Conservation (phyloP, 805 yeast species). For the Wickerhamomyces tratensis region DNA sequence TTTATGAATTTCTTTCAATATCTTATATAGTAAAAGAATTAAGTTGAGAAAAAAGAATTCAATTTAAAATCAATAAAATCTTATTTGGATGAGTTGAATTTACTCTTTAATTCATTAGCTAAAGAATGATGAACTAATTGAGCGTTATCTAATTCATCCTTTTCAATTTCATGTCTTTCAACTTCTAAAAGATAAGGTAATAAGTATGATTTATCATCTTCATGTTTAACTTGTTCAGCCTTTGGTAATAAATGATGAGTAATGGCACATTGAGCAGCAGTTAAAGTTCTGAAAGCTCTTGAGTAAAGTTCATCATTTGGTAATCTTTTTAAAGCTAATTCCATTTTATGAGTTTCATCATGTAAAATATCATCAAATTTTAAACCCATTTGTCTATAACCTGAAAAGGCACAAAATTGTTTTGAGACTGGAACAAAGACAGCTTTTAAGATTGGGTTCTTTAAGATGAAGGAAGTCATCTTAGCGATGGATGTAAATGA, state of each 20-base stretch:
- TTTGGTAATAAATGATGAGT: constrained; percentile 81
- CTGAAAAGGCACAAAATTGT: constrained; percentile 63
- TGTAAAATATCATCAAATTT: constrained; percentile 79
- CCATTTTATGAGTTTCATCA: constrained; percentile 83
- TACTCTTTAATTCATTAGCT: too few relatives aligned
- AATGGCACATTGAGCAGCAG: constrained; percentile 83
- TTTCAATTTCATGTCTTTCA: constrained; percentile 86
- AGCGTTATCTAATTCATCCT: constrained; percentile 79
- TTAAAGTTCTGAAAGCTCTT: constrained; percentile 84
- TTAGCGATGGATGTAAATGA: constrained; percentile 63
- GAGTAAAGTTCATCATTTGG: constrained; percentile 80
- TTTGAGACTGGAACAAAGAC: constrained; percentile 74
- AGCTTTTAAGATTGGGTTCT: constrained; percentile 69
- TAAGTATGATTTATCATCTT: constrained; percentile 76
- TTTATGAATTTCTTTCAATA: too few relatives aligned
- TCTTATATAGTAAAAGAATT: too few relatives aligned
- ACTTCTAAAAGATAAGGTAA: constrained; percentile 88
- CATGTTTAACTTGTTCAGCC: constrained; percentile 66
- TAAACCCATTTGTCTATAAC: constrained; percentile 93
- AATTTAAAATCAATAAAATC: too few relatives aligned
- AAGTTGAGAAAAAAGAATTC: too few relatives aligned
- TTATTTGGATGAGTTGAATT: too few relatives aligned
- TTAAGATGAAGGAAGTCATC: constrained; percentile 69
- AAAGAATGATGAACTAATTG: constrained; percentile 6
- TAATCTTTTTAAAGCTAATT: constrained; percentile 81